Evolutionary conservation across 2,329 filamentous ascomycete species (phyloP), one percentile per base, ranked within the genome.

Genomic region (Elsinoe batatas): DNA sequence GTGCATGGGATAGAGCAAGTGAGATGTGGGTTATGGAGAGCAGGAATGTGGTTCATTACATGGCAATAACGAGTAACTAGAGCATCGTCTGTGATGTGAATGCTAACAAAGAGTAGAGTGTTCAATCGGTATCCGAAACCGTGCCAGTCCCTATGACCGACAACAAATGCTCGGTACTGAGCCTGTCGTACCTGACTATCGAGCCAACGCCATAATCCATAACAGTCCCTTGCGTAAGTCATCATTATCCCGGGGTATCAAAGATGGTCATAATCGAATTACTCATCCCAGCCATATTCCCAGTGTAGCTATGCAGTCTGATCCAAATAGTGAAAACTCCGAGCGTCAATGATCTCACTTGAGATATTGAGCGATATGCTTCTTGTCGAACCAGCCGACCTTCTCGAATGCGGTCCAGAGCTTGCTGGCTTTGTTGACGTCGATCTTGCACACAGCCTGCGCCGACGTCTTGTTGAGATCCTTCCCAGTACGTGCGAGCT

Each of bases 381-480:
- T 53, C 13, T 49, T 70, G 40, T 86, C 77, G 60, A 95, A 82
- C 88, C 90, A 95, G 62, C 86, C 87, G 36, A 93, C 87, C 63
- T 83, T 85, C 50, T 95, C 87, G 67, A 88, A 97, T 5, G 89
- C 89, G 36, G 83, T 84, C 87, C 89, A 95, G 46, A 97, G 77
- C 70, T 91, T 91, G 61, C 88, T 94, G 2, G 91, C 89, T 76
- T 96, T 97, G 76, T 96, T 96, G 68, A 97, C 91, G 65, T 97
- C 91, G 61, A 96, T 95, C 75, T 94, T 94, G 79, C 89, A 95
- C n/a, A 88, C 89, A 69, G 95, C 88, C 70, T 97, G 91, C 4
- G 90, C 89, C 67, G 95, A 88, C 1, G 91, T 97, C 79, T 95
- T 95, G 68, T 88, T 84, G 69, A 95, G 96, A 65, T 91, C 87